A percentile compares a stretch with the other conserved stretches of the same genome.
Evolutionary conservation across 176 grass and related monocot species (phyloP).

Genomic region (Musa acuminata): DNA sequence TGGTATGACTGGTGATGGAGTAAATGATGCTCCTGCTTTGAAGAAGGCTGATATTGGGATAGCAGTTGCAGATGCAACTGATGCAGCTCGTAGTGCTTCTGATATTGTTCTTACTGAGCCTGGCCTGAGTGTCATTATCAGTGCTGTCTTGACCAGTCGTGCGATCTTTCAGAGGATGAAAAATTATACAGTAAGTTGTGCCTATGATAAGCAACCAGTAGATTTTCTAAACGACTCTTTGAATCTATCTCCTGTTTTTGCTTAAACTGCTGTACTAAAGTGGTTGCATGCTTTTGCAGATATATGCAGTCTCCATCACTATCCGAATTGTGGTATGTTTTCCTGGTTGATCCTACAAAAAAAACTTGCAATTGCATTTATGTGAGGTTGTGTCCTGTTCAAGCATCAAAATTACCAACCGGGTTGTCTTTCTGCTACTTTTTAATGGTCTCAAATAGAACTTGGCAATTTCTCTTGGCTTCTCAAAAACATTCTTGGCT

Average conservation of each 20-base stretch:
- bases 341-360: neutral
- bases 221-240: neutral
- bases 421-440: neutral
- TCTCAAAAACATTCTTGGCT: neutral
- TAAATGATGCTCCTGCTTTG: constrained; percentile 73
- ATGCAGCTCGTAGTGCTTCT: constrained; percentile 73
- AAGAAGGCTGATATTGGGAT: constrained; percentile 88
- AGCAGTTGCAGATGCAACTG: constrained; percentile 71
- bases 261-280: constrained; percentile 13
- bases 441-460: neutral
- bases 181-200: constrained; percentile 54
- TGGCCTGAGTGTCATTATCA: constrained; percentile 71
- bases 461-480: too few species aligned
- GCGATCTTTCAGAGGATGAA: constrained; percentile 90
- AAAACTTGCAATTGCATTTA: neutral
- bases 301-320: constrained; percentile 73
- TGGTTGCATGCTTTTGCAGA: constrained; percentile 29
- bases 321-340: constrained; percentile 70
- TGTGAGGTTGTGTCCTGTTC: neutral
- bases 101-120: constrained; percentile 82
- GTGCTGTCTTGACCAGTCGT: constrained; percentile 69
- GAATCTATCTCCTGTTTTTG: neutral
- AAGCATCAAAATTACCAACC: neutral
- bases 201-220: neutral
- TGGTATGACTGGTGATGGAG: constrained; percentile 83